phyloP scores from a whole-genome alignment of 768 basidiomycete genomes.

The Gymnopilus dilepis region DNA sequence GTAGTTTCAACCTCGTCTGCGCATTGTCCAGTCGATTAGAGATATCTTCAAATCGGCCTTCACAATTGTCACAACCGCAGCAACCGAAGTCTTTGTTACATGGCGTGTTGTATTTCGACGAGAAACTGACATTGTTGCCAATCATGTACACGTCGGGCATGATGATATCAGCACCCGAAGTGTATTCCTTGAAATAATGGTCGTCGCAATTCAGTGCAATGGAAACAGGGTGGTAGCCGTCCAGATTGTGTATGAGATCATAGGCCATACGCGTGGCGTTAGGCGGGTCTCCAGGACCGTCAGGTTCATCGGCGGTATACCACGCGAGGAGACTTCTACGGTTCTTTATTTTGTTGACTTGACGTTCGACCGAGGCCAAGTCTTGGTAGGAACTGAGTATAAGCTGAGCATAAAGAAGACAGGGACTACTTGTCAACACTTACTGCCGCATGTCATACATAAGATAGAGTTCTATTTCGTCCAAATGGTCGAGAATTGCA shows the following conservation, averaged over 20 bases:
- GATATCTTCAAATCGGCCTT: conserved; percentile 57
- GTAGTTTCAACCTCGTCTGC: conserved; percentile 42
- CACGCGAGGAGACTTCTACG: conserved; percentile 61
- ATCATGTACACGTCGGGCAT: conserved; percentile 51
- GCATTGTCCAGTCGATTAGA: conserved; percentile 53
- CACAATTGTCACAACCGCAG: conserved; percentile 68
- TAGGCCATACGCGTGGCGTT: conserved; percentile 47
- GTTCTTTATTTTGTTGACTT: conserved; percentile 54
- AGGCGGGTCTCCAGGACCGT: conserved; percentile 55
- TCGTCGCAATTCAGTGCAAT: conserved; percentile 40
- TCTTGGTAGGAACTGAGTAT: conserved; percentile 53
- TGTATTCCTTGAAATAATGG: conserved; percentile 56
- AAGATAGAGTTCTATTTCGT: conserved; percentile 53
- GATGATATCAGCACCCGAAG: conserved; percentile 56
- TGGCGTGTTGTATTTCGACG: conserved; percentile 49
- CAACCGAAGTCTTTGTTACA: conserved; percentile 56
- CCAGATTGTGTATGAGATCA: conserved; percentile 51
- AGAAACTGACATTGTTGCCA: conserved; percentile 46
- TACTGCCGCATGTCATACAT: conserved; percentile 65
- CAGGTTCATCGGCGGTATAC: conserved; percentile 75
- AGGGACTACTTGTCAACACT: conserved; percentile 28
- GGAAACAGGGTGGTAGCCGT: conserved; percentile 62
- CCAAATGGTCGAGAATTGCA: conserved; percentile 54
- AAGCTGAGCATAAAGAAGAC: background rate
- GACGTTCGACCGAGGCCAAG: conserved; percentile 44